Evolutionary conservation across 2,329 filamentous ascomycete species (phyloP), one percentile per base, ranked within the genome.

Genomic region (Aureobasidium sp.): DNA sequence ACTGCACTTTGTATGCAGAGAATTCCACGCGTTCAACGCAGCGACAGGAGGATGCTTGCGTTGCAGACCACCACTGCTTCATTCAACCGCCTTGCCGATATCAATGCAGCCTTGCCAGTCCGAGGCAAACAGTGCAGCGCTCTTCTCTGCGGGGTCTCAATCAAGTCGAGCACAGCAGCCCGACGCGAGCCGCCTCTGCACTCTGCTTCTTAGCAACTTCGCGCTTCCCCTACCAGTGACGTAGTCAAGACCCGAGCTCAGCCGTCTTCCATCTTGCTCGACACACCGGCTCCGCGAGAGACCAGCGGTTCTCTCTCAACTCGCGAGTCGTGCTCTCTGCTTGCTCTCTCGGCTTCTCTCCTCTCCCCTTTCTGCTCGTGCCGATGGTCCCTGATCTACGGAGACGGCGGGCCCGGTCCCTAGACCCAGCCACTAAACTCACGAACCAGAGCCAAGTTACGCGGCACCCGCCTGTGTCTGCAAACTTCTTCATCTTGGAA

Each of bases 381-480:
- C 50, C 35, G 44, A 27, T 17, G 35, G 50, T 39, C 50, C 50
- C 50, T 53, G 50, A 53, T 53, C 50, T 53, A 53, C 50, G 29
- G 22, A 27, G 33, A 22, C 50, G 37, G 12, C 48, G 44, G 22
- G 44, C 50, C 50, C 50, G 15, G 48, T 53, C 50, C 35, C 15
- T 40, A 15, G 44, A 15, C 24, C 44, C 44, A 27, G 14, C 37
- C 22, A 53, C 50, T 39, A 39, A 53, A 53, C n/a, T 40, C 19
- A 14, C 37, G 31, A 9, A 14, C 31, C 8, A 33, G 47, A 31
- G 29, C 9, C 50, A 40, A 40, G 22, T 53, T 40, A 40, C 37
- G 22, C 35, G 35, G 50, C 50, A 40, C 22, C 31, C 44, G 50
- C 14, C 17, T 29, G 35, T 53, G 27, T n/a, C 31, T 37, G 19